Base-by-base conservation (phyloP, 2,329 filamentous ascomycete genomes). In the Venturia aucupariae region DNA sequence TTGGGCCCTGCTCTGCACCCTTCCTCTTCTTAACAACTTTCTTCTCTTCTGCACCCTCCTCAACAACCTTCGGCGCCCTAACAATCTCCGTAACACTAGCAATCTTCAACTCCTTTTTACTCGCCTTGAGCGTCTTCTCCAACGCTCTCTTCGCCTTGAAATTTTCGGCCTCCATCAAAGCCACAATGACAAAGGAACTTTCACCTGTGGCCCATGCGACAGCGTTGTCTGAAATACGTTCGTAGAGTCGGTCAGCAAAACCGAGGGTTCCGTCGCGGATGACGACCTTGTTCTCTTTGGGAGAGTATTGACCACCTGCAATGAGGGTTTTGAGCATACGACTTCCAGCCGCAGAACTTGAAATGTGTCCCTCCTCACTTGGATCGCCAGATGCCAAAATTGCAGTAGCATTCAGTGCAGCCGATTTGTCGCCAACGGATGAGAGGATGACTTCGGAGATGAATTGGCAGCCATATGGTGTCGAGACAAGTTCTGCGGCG, bases 281-380 rank as follows among this genome's bases (percentile, higher is more conserved):
- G 70, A 89, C 83, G 55, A 94, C 75, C 62, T 72, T 85, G 76
- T 91, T 91, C 2, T 85, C 82, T 54, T 82, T 82, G 66, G 85
- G 85, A 75, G 97, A 91, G 73, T 90, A 99, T 65, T 86, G 87
- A 32, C 95, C 94, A 51, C 94, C 94, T 64, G 91, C 88, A 30
- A 97, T 92, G 8, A 99, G 83, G 0, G 89, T 89, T 79, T 96
- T 97, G 71, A 97, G 83, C 87, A 97, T 89, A 66, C 91, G 88
- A 19, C 90, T 91, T 48, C 86, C 89, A 69, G 81, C 82, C 0
- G 85, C 73, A 44, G 83, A 82, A 70, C 83, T 79, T 32, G 86
- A 83, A 64, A 89, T 80, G 72, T 91, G 88, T 32, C 73, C 75
- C 63, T 80, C 77, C 19, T 75, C 77, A 22, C 74, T 74, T 17